Evolutionary conservation across 768 basidiomycete species (phyloP), one percentile per base, ranked within the genome.

Genomic region (Rhizopogon vulgaris): DNA sequence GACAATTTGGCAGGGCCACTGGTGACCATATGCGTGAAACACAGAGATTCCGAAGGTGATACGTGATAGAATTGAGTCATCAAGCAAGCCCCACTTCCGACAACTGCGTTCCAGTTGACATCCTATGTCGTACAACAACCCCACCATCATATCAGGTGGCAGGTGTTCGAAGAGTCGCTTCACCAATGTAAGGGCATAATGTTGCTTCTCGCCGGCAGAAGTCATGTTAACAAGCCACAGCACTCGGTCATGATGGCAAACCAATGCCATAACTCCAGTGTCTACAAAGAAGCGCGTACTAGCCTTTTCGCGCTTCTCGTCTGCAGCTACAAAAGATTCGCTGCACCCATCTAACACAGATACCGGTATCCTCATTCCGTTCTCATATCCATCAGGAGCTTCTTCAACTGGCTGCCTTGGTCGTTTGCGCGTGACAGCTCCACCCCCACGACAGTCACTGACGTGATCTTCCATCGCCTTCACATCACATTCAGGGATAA

Each of bases 21-120:
- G 58, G 45, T 71, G 70, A 2, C 62, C 67, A 45, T 65, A 69
- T 0, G 66, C 69, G 52, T 73, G 71, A 64, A 73, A 68, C 0
- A 63, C 68, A 5, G 66, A 66, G 2, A 67, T 64, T 3, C 58
- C 59, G 30, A 66, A 69, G 1, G 25, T 22, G 9, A 72, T 41
- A 8, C 56, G 49, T 1, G 38, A 36, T 36, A 43, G 18, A 30
- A 56, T 22, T 9, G 34, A 42, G 32, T 49, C 25, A 22, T 39
- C 43, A 24, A 52, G 38, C 4, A 52, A 25, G 37, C 34, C 6
- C 45, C 36, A 48, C 38, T 52, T 52, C 17, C 9, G 45, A 51
- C 57, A 55, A 40, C 62, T 66, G 11, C 51, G 49, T 2, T 65
- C 50, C 4, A 61, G 36, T 6, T 58, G 53, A 52, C 65, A 66